Evolutionary conservation across 2,329 filamentous ascomycete genomes (phyloP).

Genomic region (Botrytis deweyae): DNA sequence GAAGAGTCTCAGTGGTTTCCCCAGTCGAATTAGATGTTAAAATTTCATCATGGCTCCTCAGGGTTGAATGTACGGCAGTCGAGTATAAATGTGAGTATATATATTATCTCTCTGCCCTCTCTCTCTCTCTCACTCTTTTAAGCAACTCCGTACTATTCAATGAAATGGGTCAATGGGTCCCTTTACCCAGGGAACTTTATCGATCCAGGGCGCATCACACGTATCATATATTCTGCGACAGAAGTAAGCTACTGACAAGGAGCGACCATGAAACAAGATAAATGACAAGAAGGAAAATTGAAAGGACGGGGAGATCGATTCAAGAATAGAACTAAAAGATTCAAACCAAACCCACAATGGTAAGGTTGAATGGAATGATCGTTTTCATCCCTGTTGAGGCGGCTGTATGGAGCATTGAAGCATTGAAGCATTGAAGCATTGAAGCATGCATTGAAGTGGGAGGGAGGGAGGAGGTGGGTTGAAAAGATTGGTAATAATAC

Average conservation of each 20-base stretch:
- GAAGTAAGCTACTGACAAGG: slow-evolving; percentile 33
- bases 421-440: neutral
- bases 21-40: neutral
- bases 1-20: slow-evolving; percentile 1
- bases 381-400: slow-evolving; percentile 12
- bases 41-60: neutral
- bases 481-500: neutral
- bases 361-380: slow-evolving; percentile 8
- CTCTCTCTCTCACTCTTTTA: neutral
- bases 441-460: too few relatives aligned
- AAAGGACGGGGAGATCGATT: slow-evolving; percentile 22
- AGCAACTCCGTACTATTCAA: slow-evolving; percentile 11
- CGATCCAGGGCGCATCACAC: slow-evolving; percentile 34
- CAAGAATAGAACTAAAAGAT: neutral
- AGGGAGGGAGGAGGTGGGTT: neutral
- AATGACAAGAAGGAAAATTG: slow-evolving; percentile 29
- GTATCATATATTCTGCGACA: slow-evolving; percentile 39
- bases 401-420: neutral
- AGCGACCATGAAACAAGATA: slow-evolving; percentile 32
- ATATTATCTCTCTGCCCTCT: neutral
- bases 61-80: neutral
- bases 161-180: slow-evolving; percentile 1
- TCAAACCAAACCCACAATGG: slow-evolving; percentile 12
- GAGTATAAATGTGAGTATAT: slow-evolving; percentile 1
- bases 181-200: slow-evolving; percentile 28